Evolutionary conservation across 179 eudicot genomes (phyloP), one percentile per base, ranked within the genome.

Genomic region (Silene vulgaris): DNA sequence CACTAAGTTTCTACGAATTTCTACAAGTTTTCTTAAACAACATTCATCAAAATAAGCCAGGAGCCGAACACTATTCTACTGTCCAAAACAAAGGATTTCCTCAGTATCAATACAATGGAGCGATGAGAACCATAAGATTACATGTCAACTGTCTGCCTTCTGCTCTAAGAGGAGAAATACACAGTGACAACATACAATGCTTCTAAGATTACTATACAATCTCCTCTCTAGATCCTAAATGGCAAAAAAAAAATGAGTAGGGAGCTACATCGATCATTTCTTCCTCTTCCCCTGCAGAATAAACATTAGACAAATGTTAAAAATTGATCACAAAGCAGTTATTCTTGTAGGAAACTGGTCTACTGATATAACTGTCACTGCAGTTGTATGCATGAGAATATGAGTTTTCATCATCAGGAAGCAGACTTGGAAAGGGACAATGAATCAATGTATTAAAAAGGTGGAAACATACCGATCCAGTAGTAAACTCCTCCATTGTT

Each of bases 281-380:
- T 84, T 86, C 86, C 82, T 89, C 86, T 84, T 88, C 26, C 93
- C 97, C 97, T 91, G 90, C 76, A 75, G 60, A 86, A 81, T 68
- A 81, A 68, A 12, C 1, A 75, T 20, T 14, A 66, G 26, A 56
- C 0, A 16, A 48, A 68, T 14, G 16, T 50, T 11, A 50, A 50
- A 3, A 16, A 50, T 50, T 14, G 7, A 50, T 50, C 16, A 50
- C 56, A 50, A 8, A 8, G 56, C 16, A n/a, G 56, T 50, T 11
- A 50, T 13, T 50, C 56, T 50, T 50, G 40, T 35, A 4, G 3
- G 40, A 35, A 35, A 35, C 40, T 35, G 40, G 5, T 35, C 7
- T 35, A 5, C 56, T 2, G 16, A 50, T 50, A 50, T 13, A 50
- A 50, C 14, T 50, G 9, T 50, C 56, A 50, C 9, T 50, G 8